Evolutionary conservation across 2,329 filamentous ascomycete species (phyloP).

Genomic region (Berkeleyomyces rouxiae): DNA sequence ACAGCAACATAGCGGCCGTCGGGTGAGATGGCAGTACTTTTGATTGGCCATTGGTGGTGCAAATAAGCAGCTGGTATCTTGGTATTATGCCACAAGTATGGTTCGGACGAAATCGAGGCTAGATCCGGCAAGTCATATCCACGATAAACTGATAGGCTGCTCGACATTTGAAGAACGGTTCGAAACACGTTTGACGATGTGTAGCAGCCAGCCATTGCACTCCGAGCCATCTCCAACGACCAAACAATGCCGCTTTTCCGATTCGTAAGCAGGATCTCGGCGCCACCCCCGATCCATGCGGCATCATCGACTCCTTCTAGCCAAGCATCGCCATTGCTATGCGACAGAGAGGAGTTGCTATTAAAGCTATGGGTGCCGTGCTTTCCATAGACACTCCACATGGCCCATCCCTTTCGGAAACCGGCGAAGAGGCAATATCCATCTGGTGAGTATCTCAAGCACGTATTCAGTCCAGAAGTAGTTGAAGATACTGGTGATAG

Average conservation of each 20-base stretch:
- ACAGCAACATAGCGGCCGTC: slow-evolving; percentile 91
- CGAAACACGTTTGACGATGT: slow-evolving; percentile 79
- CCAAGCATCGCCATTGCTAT: slow-evolving; percentile 64
- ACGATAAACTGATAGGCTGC: slow-evolving; percentile 78
- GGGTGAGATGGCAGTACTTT: slow-evolving; percentile 68
- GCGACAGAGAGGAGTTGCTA: slow-evolving; percentile 45
- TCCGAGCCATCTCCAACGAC: slow-evolving; percentile 82
- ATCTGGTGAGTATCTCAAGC: slow-evolving; percentile 77
- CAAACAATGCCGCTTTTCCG: slow-evolving; percentile 63
- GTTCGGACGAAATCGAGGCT: slow-evolving; percentile 79
- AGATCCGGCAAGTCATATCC: slow-evolving; percentile 85
- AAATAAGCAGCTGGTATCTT: slow-evolving; percentile 75
- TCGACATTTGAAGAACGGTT: slow-evolving; percentile 75
- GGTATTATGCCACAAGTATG: slow-evolving; percentile 87
- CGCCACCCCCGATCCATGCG: slow-evolving; percentile 76
- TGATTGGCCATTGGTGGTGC: slow-evolving; percentile 83
- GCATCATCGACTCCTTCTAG: slow-evolving; percentile 62
- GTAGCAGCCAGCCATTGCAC: slow-evolving; percentile 83
- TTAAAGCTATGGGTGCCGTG: slow-evolving; percentile 70
- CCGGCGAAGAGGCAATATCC: slow-evolving; percentile 92
- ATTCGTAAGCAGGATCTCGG: slow-evolving; percentile 63
- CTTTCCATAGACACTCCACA: slow-evolving; percentile 96
- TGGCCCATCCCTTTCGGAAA: slow-evolving; percentile 83
- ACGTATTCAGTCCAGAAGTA: slow-evolving; percentile 54
- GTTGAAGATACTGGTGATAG: slow-evolving; percentile 48